Base-by-base conservation (phyloP, 768 basidiomycete genomes). In the Russula olivacea region DNA sequence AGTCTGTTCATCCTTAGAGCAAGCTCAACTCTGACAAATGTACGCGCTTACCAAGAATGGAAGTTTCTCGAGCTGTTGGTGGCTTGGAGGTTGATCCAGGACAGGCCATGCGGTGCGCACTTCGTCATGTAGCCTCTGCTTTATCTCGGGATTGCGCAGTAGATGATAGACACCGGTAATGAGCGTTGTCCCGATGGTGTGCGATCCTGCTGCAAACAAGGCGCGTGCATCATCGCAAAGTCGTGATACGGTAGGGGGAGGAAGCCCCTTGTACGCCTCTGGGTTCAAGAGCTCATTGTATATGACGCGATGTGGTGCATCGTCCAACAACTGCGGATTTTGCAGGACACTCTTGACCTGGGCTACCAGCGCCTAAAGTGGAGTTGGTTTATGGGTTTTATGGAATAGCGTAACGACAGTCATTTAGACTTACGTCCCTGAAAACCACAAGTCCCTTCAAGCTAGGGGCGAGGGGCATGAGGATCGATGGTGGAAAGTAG, bases 161-260 rank as follows among this genome's bases (percentile, higher is more conserved):
- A 61, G 17, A 50, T 61, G 17, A 45, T 64, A 40, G 28, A 28
- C 38, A 19, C 54, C 63, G 4, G n/a, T 56, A 49, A 61, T 64
- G 49, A 64, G 63, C 7, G 60, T 23, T 14, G 54, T 55, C 19
- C 54, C 59, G 28, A 64, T 49, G 6, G 59, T 61, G 30, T 64
- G 63, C 1, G 63, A 61, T 10, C 63, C 63, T 6, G 63, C 59
- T 10, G 54, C 23, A 34, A 64, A 64, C 14, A 64, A n/a, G 38
- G 55, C 30, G 14, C 36, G 48, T 36, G 63, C 59, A n/a, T 64
- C 63, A 34, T 64, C 17, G n/a, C 4, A 23, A 9, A 64, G 53
- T 19, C 50, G 40, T 8, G 28, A 19, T 25, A 17, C 48, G 1
- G 59, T 43, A 8, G 48, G 63, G 7, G 19, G 23, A 30, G 48